Percentiles rank a stretch among this genome's conserved stretches.
These are phyloP conservation scores for Cucurbitaria berberidis DNA, from an alignment of 2,329 filamentous ascomycete species.

Conservation along the genomic window DNA sequence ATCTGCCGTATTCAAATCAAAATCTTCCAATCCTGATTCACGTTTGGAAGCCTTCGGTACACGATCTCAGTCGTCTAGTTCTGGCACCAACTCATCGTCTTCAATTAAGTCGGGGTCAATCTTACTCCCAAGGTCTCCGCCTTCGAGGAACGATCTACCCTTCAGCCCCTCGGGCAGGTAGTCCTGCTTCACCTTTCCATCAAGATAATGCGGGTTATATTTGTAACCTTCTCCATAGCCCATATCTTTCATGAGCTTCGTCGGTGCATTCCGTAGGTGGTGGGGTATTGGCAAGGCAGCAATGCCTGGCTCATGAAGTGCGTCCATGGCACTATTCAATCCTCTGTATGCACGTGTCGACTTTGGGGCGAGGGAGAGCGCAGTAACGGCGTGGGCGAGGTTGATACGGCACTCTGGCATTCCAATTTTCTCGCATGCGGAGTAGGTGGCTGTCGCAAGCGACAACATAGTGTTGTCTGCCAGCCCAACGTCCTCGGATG, in stretches of 20 bases:
- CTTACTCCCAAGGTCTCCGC: conserved; percentile 77
- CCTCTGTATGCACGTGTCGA: conserved; percentile 85
- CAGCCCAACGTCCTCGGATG: conserved; percentile 90
- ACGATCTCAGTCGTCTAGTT: conserved; percentile 32
- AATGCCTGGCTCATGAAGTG: conserved; percentile 81
- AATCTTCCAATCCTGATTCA: neutral
- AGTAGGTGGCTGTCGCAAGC: conserved; percentile 84
- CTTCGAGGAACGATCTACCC: conserved; percentile 77
- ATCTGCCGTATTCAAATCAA: too few relatives aligned
- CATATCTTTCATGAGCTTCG: conserved; percentile 88
- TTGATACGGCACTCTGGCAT: conserved; percentile 95
- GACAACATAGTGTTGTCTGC: conserved; percentile 84
- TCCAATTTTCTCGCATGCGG: conserved; percentile 88
- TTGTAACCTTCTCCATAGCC: conserved; percentile 93
- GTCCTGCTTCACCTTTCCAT: conserved; percentile 82
- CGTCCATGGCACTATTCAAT: conserved; percentile 78
- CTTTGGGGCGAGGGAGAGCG: conserved; percentile 81
- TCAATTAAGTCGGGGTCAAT: conserved; percentile 62
- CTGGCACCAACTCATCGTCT: conserved; percentile 34
- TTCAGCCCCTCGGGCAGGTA: conserved; percentile 82
- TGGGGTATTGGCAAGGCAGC: conserved; percentile 82
- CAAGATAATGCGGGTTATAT: conserved; percentile 88
- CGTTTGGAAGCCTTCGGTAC: too few relatives aligned
- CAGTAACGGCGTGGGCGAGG: conserved; percentile 84
- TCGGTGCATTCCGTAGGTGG: conserved; percentile 91